These are phyloP conservation scores for Dillenia suffruticosa DNA, from an alignment of 164 flowering plant genomes.

Conservation along the genomic window DNA sequence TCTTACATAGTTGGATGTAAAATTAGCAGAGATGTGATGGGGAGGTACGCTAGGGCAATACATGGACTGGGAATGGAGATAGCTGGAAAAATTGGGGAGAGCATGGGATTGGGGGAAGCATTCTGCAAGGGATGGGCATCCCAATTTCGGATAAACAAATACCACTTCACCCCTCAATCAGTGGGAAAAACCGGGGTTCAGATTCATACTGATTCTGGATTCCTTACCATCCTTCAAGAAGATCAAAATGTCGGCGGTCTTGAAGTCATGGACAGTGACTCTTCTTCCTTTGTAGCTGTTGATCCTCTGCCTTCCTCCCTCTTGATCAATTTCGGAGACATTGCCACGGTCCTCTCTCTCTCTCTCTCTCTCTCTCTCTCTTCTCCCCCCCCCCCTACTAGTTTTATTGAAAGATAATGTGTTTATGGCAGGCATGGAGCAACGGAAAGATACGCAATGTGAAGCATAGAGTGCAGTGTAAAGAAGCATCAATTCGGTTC, in stretches of 20 bases:
- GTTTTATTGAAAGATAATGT: neutral
- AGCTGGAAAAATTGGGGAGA: conserved; percentile 37
- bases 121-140: conserved; percentile 54
- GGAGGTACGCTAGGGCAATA: conserved; percentile 40
- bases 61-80: conserved; percentile 37
- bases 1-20: neutral
- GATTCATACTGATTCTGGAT: conserved; percentile 75
- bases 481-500: conserved; percentile 41
- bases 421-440: conserved; percentile 60
- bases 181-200: conserved; percentile 52
- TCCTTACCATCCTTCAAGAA: conserved; percentile 75
- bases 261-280: conserved; percentile 48
- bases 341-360: conserved; percentile 34
- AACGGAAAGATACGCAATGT: conserved; percentile 63
- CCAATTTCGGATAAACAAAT: conserved; percentile 76
- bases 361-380: too few species aligned
- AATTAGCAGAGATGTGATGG: conserved; percentile 38
- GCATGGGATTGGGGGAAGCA: conserved; percentile 33
- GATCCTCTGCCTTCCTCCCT: conserved; percentile 60
- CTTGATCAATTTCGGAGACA: conserved; percentile 72
- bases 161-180: conserved; percentile 51
- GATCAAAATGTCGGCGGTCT: conserved; percentile 76
- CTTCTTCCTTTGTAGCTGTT: conserved; percentile 41
- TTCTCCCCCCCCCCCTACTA: too few species aligned
- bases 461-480: conserved; percentile 68